Base-by-base conservation (phyloP, 495 filamentous ascomycete genomes). In the Aspergillus sparsus region DNA sequence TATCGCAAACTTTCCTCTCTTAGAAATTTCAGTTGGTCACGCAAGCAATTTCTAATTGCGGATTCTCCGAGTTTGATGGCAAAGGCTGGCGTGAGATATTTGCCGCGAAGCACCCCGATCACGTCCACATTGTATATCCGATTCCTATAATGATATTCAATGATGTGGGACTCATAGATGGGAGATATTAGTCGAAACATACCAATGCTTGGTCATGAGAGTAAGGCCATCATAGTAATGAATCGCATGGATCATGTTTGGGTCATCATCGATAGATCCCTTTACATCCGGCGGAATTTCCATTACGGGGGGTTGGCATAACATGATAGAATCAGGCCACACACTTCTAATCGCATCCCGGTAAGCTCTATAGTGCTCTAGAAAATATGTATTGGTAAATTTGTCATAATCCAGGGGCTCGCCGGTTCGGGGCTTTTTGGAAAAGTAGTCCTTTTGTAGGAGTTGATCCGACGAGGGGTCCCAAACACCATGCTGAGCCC, bases 141-240 rank as follows among this genome's bases (percentile, higher is more conserved):
- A 69, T 98, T 98, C 85, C 84, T 87, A 34, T 11, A 27, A 53
- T 0, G 21, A 27, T 27, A 12, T 63, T 71, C 55, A 64, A 58
- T 16, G 45, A 44, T 42, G 15, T 35, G 7, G 21, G 21, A 27
- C 27, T 32, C 32, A 27, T 27, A 21, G 16, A 45, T 41, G 18
- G 35, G 39, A 16, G 1, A 13, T 12, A 6, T 13, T 15, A 44
- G 1, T 34, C 16, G 16, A 5, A 6, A 65, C 77, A 52, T 65
- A 85, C 94, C 95, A 98, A 71, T 95, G 95, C 76, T 98, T 98
- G 18, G 90, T 98, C 83, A 98, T 88, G 37, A 98, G 82, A 0
- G 94, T 98, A 21, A 98, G 85, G 11, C 95, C 94, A 69, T 98
- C 94, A 71, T 98, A 98, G 69, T 88, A 98, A 74, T 98, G 94